Evolutionary conservation across 495 filamentous ascomycete species (phyloP).

Genomic region (Podospora anserina): DNA sequence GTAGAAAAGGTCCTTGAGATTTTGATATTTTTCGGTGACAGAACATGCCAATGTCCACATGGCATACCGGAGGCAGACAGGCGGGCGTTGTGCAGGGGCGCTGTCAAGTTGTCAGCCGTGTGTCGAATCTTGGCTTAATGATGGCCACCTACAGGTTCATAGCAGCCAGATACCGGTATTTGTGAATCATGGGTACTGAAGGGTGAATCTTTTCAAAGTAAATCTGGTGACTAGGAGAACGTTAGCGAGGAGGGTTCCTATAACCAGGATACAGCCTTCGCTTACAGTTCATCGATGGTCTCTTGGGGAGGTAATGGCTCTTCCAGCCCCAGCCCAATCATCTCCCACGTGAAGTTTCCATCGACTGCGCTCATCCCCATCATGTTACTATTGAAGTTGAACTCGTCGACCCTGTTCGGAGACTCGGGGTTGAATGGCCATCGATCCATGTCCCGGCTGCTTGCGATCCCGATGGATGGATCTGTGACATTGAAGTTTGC

Average conservation of each 20-base stretch:
- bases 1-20: conserved; percentile 81
- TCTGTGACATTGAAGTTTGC: conserved; percentile 46
- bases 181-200: conserved; percentile 82
- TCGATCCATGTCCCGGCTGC: conserved; percentile 47
- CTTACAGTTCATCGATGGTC: conserved; percentile 85
- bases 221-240: conserved; percentile 61
- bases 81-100: conserved; percentile 79
- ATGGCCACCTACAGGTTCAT: conserved; percentile 62
- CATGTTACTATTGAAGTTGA: conserved; percentile 42
- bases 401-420: conserved; percentile 47
- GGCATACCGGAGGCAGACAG: conserved; percentile 83
- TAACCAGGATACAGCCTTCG: conserved; percentile 8
- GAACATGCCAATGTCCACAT: conserved; percentile 90
- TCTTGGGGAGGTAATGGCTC: conserved; percentile 87
- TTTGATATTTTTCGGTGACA: conserved; percentile 72
- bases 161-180: conserved; percentile 75
- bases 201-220: conserved; percentile 91
- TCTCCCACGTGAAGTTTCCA: conserved; percentile 71
- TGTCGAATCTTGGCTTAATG: not conserved
- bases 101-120: conserved; percentile 25
- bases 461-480: conserved; percentile 43
- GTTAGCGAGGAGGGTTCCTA: not conserved
- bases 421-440: conserved; percentile 54
- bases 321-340: conserved; percentile 90
- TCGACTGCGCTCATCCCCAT: conserved; percentile 46